Conservation (phyloP, 768 basidiomycete genomes). For the Lactarius sp. region DNA sequence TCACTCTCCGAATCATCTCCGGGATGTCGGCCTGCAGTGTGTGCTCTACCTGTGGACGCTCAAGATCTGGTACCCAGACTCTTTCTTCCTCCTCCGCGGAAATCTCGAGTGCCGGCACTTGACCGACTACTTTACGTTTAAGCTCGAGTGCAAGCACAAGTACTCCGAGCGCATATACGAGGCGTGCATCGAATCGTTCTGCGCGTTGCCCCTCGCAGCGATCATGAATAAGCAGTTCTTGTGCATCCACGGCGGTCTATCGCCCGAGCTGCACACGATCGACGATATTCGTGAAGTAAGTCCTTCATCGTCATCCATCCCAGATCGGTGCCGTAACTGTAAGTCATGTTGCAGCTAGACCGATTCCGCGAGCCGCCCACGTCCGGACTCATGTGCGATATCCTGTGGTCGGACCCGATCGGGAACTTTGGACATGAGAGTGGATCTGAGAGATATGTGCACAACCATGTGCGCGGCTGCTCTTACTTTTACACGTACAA, state of each 20-base stretch:
- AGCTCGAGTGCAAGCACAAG: constrained; percentile 99
- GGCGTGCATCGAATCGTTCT: constrained; percentile 61
- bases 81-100: constrained; percentile 76
- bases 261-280: constrained; percentile 90
- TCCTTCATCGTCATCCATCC: constrained; percentile 15
- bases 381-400: constrained; percentile 96
- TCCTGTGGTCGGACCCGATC: constrained; percentile 96
- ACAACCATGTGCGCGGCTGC: constrained; percentile 96
- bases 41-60: constrained; percentile 96
- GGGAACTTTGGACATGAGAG: constrained; percentile 97
- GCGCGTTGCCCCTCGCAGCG: constrained; percentile 89
- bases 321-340: neutral
- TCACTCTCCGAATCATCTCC: constrained; percentile 4
- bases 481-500: constrained; percentile 95
- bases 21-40: constrained; percentile 51
- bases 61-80: constrained; percentile 99
- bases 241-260: constrained; percentile 96
- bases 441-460: constrained; percentile 81
- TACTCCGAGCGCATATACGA: constrained; percentile 78
- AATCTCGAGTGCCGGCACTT: too few species aligned
- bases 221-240: constrained; percentile 99
- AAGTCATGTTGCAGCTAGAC: constrained; percentile 59
- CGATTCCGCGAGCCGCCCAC: constrained; percentile 98
- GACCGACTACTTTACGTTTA: constrained; percentile 85
- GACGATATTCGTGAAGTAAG: constrained; percentile 87